phyloP scores from a whole-genome alignment of 768 basidiomycete species.

The Rhizopogon vulgaris region DNA sequence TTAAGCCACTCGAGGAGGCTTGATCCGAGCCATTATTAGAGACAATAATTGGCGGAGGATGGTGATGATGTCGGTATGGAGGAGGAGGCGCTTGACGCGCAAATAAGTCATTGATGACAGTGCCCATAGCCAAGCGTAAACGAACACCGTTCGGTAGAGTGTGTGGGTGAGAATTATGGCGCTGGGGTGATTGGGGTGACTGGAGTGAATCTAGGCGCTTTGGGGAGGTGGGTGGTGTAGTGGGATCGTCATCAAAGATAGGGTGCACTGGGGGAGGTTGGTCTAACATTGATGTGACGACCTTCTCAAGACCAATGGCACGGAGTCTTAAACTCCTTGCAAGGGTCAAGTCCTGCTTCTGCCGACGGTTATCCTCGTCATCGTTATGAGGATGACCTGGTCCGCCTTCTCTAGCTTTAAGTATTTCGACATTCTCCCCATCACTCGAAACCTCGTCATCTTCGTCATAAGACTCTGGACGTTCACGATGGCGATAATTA shows the following conservation, averaged over 20 bases:
- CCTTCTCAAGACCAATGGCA: slow-evolving; percentile 79
- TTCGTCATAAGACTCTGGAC: slow-evolving; percentile 74
- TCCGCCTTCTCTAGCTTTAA: slow-evolving; percentile 45
- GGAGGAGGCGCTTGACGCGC: slow-evolving; percentile 55
- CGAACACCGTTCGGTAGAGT: slow-evolving; percentile 77
- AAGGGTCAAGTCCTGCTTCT: slow-evolving; percentile 53
- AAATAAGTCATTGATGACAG: slow-evolving; percentile 79
- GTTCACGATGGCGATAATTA: slow-evolving; percentile 56
- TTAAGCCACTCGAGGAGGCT: slow-evolving; percentile 15
- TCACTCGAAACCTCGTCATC: slow-evolving; percentile 63
- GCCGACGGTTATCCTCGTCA: slow-evolving; percentile 53
- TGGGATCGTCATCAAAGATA: slow-evolving; percentile 45
- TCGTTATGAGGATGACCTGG: slow-evolving; percentile 44
- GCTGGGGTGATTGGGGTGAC: slow-evolving; percentile 19
- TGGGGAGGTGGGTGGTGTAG: slow-evolving; percentile 49
- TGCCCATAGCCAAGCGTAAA: slow-evolving; percentile 65
- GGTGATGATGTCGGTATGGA: slow-evolving; percentile 28
- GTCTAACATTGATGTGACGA: slow-evolving; percentile 73
- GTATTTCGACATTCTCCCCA: slow-evolving; percentile 45
- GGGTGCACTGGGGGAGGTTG: slow-evolving; percentile 66
- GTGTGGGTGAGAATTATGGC: slow-evolving; percentile 40
- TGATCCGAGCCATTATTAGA: slow-evolving; percentile 20
- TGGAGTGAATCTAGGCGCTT: slow-evolving; percentile 23
- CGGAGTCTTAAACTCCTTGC: slow-evolving; percentile 63
- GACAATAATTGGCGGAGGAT: slow-evolving; percentile 29